A percentile compares a stretch with the other conserved stretches of the same genome.
phyloP scores from a whole-genome alignment of 768 basidiomycete genomes.

The Phanerochaete sordida region DNA sequence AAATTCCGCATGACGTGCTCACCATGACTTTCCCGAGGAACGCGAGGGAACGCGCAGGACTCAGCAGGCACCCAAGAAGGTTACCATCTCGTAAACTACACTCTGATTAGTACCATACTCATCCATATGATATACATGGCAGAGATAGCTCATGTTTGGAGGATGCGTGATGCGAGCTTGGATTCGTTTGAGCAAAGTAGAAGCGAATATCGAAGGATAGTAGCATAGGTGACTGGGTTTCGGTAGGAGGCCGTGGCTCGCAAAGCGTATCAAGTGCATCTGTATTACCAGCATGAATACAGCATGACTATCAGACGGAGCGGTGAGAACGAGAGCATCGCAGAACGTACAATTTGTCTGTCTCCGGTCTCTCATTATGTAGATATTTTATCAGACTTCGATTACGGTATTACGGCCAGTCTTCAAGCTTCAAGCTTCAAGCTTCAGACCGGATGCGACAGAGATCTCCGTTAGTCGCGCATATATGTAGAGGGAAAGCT shows the following conservation, averaged over 20 bases:
- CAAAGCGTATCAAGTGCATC: background rate
- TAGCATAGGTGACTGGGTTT: no score
- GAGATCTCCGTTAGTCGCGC: background rate
- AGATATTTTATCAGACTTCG: no score
- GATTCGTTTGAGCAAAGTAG: no score
- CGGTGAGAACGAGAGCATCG: background rate
- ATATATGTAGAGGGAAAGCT: background rate
- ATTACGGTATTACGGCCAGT: no score
- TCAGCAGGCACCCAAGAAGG: slow-evolving; percentile 21
- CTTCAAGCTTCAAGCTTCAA: no score
- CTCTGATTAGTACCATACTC: background rate
- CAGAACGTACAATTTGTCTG: background rate
- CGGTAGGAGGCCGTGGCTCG: no score
- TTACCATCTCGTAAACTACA: slow-evolving; percentile 10
- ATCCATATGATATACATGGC: background rate
- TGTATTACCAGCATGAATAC: background rate
- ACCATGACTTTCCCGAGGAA: slow-evolving; percentile 26
- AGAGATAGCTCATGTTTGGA: background rate
- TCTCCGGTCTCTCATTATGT: no score
- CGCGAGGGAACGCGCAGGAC: slow-evolving; percentile 4
- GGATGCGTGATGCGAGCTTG: no score
- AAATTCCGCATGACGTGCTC: slow-evolving; percentile 26
- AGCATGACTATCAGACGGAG: no score
- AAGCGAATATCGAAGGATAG: no score
- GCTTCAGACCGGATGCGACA: background rate